These are phyloP conservation scores for Eudorina sp. DNA, from an alignment of 139 green algal genomes.

Conservation along the genomic window DNA sequence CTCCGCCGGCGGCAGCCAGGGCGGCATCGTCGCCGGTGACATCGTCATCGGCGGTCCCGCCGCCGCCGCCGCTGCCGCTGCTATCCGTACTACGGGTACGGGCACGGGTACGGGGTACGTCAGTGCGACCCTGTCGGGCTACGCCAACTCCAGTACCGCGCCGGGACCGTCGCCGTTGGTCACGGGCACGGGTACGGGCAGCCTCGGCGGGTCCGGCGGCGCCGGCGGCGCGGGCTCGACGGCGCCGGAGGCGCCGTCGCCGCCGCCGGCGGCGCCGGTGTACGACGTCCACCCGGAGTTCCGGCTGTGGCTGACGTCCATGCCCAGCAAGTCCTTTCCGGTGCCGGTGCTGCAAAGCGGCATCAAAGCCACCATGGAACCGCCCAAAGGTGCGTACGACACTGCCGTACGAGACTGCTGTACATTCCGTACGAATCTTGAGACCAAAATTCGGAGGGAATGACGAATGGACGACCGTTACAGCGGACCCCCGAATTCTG, in stretches of 20 bases:
- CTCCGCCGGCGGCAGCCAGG: background rate
- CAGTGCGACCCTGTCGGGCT: background rate
- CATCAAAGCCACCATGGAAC: constrained; percentile 86
- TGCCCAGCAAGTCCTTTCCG: constrained; percentile 79
- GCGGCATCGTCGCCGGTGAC: background rate
- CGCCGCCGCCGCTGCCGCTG: too few species aligned
- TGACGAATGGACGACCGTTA: too few species aligned
- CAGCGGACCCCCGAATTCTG: too few species aligned
- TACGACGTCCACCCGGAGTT: constrained; percentile 81
- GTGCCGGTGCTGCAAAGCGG: constrained; percentile 70
- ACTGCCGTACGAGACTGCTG: too few species aligned
- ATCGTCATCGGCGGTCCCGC: background rate
- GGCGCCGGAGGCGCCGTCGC: constrained; percentile 6
- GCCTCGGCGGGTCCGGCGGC: background rate
- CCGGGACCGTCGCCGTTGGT: background rate
- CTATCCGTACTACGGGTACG: too few species aligned
- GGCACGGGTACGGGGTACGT: background rate
- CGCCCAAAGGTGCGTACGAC: constrained; percentile 80
- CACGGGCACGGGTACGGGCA: background rate
- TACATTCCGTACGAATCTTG: too few species aligned
- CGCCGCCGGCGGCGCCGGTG: background rate
- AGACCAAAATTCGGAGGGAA: too few species aligned
- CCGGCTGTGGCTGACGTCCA: constrained; percentile 88
- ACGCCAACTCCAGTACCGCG: background rate
- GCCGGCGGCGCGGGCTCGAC: background rate